Percentiles rank a stretch among this genome's conserved stretches.
Evolutionary conservation across 2,329 filamentous ascomycete species (phyloP).

Genomic region (Alternaria sp.): DNA sequence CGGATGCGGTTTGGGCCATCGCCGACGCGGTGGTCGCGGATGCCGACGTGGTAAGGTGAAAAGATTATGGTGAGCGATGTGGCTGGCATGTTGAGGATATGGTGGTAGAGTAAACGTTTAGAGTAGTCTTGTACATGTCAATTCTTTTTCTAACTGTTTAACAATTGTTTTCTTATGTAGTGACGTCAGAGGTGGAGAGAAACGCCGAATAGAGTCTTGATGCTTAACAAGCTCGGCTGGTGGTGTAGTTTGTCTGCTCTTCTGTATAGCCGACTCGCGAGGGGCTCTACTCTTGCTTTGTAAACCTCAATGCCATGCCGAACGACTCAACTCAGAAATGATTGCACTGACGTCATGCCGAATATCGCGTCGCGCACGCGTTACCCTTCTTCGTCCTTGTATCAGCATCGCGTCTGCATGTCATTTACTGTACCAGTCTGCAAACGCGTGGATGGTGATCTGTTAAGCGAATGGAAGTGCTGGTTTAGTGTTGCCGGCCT

Average conservation of each 20-base stretch:
- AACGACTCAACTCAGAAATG: not conserved
- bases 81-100: not conserved
- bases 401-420: not conserved
- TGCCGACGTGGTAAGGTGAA: constrained; percentile 54
- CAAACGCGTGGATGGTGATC: constrained; percentile 7
- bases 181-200: not conserved
- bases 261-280: not conserved
- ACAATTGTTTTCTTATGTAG: not conserved
- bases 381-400: not conserved
- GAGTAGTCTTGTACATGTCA: not conserved
- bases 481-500: constrained; percentile 1
- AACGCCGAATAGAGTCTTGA: not conserved
- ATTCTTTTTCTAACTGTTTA: not conserved
- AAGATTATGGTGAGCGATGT: constrained; percentile 10
- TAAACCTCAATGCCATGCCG: not conserved
- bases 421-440: not conserved
- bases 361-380: constrained; percentile 7
- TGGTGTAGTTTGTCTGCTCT: not conserved
- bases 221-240: not conserved
- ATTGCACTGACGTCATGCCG: constrained; percentile 18
- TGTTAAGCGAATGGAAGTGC: not conserved
- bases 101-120: not conserved
- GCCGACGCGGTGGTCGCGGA: constrained; percentile 50
- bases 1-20: constrained; percentile 49
- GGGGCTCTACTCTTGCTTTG: not conserved